phyloP scores from a whole-genome alignment of 768 basidiomycete genomes.

The Termitomyces sp. region DNA sequence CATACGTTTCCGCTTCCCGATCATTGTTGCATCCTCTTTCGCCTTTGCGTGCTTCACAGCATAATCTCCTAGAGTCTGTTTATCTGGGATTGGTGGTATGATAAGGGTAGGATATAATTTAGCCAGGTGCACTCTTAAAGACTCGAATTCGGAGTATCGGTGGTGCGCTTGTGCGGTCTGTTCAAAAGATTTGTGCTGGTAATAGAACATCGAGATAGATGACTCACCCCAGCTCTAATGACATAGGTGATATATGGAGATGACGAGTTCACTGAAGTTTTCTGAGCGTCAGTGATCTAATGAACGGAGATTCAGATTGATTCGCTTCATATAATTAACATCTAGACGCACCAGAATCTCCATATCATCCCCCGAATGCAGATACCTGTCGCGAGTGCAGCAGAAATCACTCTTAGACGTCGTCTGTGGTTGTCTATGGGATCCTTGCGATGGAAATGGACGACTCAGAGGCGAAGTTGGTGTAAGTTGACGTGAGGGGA shows the following conservation, averaged over 20 bases:
- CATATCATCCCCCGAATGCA: conserved; percentile 80
- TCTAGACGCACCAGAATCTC: conserved; percentile 65
- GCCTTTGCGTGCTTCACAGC: conserved; percentile 96
- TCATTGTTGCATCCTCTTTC: conserved; percentile 92
- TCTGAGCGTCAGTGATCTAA: conserved; percentile 93
- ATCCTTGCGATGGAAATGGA: conserved; percentile 55
- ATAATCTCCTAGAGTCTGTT: conserved; percentile 94
- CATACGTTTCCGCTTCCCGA: conserved; percentile 90
- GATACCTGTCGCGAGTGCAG: conserved; percentile 67
- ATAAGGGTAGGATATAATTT: conserved; percentile 95
- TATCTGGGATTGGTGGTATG: conserved; percentile 96
- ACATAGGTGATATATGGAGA: conserved; percentile 95
- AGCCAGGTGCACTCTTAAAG: conserved; percentile 75
- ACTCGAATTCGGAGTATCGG: conserved; percentile 97
- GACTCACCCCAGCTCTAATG: conserved; percentile 77
- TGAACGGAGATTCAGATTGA: background rate
- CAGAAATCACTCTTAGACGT: conserved; percentile 77
- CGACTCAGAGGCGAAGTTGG: conserved; percentile 41
- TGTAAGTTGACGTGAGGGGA: conserved; percentile 42
- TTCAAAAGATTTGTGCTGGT: background rate
- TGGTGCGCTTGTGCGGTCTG: conserved; percentile 82
- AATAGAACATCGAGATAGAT: conserved; percentile 3
- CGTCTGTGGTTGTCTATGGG: conserved; percentile 48
- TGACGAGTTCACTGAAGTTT: conserved; percentile 85
- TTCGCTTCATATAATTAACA: background rate